Percentiles rank a stretch among this genome's conserved stretches.
Conservation (phyloP, 805 yeast species). For the Priceomyces castillae region DNA sequence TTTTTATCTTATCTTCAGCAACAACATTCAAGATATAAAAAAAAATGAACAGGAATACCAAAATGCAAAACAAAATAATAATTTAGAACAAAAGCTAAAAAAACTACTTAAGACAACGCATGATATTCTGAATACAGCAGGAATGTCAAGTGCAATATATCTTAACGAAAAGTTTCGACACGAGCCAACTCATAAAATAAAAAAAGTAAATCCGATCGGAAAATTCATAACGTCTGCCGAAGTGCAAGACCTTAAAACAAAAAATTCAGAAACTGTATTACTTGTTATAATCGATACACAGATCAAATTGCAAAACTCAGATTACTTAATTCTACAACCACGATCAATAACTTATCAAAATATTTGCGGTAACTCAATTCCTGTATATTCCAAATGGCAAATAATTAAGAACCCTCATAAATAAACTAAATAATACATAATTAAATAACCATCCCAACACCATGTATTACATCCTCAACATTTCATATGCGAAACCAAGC, state of each 20-base stretch:
- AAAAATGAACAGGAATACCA: not conserved
- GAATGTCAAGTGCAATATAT: not conserved
- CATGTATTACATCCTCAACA: not conserved
- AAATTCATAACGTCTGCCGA: slow-evolving; percentile 5
- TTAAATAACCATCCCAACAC: not conserved
- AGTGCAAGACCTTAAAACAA: slow-evolving; percentile 3
- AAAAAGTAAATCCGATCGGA: slow-evolving; percentile 5
- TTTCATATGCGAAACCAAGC: too few species aligned
- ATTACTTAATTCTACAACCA: slow-evolving; percentile 2
- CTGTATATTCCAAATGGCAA: slow-evolving; percentile 9
- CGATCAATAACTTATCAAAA: slow-evolving; percentile 1
- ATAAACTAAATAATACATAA: not conserved
- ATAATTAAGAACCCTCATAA: not conserved
- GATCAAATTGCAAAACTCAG: slow-evolving; percentile 1
- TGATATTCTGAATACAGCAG: not conserved
- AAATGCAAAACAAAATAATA: not conserved
- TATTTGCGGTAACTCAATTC: slow-evolving; percentile 1
- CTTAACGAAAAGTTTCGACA: not conserved
- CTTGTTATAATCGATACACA: slow-evolving; percentile 6
- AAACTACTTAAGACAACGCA: not conserved
- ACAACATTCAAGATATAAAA: not conserved
- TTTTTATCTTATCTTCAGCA: slow-evolving; percentile 4
- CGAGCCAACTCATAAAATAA: slow-evolving; percentile 8
- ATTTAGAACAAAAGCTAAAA: not conserved
- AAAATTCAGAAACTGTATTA: slow-evolving; percentile 1